These are phyloP conservation scores for Gamarada debralockiae DNA, from an alignment of 495 filamentous ascomycete genomes.

Conservation along the genomic window DNA sequence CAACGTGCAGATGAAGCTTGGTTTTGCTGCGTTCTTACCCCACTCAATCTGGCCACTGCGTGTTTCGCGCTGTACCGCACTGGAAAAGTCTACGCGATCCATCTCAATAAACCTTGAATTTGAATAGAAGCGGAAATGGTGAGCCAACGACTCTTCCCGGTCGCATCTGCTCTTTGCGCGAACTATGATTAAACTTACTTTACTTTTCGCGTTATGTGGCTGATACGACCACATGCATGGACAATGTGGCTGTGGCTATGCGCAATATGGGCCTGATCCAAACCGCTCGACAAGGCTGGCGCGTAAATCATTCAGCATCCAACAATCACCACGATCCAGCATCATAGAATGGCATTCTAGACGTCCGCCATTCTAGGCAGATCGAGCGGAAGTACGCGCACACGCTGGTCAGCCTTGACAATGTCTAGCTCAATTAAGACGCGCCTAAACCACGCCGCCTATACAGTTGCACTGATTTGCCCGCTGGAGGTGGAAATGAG, in stretches of 20 bases:
- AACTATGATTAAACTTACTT: background rate
- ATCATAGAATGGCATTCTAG: background rate
- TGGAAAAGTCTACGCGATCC: too few relatives aligned
- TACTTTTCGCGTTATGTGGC: background rate
- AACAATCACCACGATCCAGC: background rate
- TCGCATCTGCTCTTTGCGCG: too few relatives aligned
- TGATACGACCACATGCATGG: background rate
- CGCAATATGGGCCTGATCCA: background rate
- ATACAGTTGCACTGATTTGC: slow-evolving; percentile 46
- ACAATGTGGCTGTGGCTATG: background rate
- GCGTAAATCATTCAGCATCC: background rate
- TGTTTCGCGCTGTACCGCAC: background rate
- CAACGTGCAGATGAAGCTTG: background rate
- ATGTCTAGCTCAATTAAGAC: background rate
- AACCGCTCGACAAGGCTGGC: background rate
- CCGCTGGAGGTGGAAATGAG: slow-evolving; percentile 39
- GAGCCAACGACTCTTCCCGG: background rate
- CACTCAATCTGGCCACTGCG: background rate
- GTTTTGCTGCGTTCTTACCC: background rate
- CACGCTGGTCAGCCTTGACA: background rate
- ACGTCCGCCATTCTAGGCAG: background rate
- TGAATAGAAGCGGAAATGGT: background rate
- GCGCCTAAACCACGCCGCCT: slow-evolving; percentile 29
- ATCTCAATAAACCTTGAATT: background rate
- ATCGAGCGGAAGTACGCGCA: background rate